Base-by-base conservation (phyloP, 2,329 filamentous ascomycete species). In the Uncinocarpus reesii region DNA sequence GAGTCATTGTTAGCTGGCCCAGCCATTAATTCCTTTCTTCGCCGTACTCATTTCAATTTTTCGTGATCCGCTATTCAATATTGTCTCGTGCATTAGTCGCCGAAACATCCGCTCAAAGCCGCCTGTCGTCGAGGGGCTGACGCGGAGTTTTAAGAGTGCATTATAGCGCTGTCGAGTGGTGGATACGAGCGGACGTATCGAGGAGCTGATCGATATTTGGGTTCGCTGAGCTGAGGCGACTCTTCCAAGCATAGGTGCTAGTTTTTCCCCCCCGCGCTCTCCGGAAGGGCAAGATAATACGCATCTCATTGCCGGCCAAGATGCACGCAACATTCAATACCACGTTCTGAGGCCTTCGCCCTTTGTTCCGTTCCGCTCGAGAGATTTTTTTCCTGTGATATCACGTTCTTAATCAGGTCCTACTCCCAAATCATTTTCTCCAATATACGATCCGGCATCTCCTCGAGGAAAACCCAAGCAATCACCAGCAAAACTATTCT, bases 281-380 rank as follows among this genome's bases (percentile, higher is more conserved):
- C 64, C 55, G 63, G 62, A 56, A 68, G 65, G 58, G 63, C 62
- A n/a, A n/a, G n/a, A 61, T 63, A 65, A 58, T 62, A 61, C 61
- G 62, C 42, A 48, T 49, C 64, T 59, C 60, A 64, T 62, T 58
- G 57, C 55, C 60, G 61, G 64, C 57, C 65, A 69, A 68, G 59
- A 69, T 69, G 66, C 66, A 67, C 60, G 63, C 63, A 64, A 67
- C 59, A 62, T 57, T 60, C 57, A 23, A 60, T 57, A 57, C 61
- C 59, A 61, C 61, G 60, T 62, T 59, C 60, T 67, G 61, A 64
- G 60, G 61, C 65, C 61, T 62, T 63, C 60, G 62, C 62, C 58
- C 60, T 60, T 53, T 56, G 59, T 26, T 23, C 29, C n/a, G 20
- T 48, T 13, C 3, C 20, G 16, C 20, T 35, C 20, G 23, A 32